A percentile compares a stretch with the other conserved stretches of the same genome.
phyloP scores from a whole-genome alignment of 441 rosid species.

The Croton setiger region DNA sequence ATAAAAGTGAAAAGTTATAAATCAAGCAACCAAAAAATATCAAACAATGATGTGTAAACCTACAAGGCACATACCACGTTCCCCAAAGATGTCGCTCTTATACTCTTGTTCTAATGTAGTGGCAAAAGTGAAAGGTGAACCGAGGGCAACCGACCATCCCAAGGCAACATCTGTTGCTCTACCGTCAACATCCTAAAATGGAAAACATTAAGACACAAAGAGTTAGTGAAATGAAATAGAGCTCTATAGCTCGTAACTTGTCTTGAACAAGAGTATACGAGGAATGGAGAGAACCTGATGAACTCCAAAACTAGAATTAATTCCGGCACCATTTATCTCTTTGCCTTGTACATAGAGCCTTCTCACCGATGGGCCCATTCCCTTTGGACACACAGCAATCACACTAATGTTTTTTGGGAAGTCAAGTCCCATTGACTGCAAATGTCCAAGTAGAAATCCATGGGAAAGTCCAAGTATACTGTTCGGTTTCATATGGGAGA shows the following conservation, averaged over 20 bases:
- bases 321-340: constrained; percentile 94
- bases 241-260: background rate
- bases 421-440: constrained; percentile 63
- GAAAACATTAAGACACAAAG: background rate
- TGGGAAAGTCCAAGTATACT: constrained; percentile 86
- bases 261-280: background rate
- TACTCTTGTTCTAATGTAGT: constrained; percentile 85
- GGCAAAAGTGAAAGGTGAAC: constrained; percentile 82
- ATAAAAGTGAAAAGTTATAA: background rate
- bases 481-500: constrained; percentile 73
- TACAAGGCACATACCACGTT: constrained; percentile 49
- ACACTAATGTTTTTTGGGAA: constrained; percentile 82
- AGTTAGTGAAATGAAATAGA: background rate
- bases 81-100: constrained; percentile 86
- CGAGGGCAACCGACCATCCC: constrained; percentile 85
- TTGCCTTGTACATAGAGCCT: constrained; percentile 93
- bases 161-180: constrained; percentile 79
- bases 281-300: constrained; percentile 58
- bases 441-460: constrained; percentile 78
- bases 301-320: constrained; percentile 84
- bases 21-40: background rate
- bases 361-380: constrained; percentile 94
- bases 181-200: constrained; percentile 73
- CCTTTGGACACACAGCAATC: constrained; percentile 86
- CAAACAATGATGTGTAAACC: background rate